A percentile compares a stretch with the other conserved stretches of the same genome.
These are phyloP conservation scores for Zopfia rhizophila DNA, from an alignment of 2,329 filamentous ascomycete genomes.

Conservation along the genomic window DNA sequence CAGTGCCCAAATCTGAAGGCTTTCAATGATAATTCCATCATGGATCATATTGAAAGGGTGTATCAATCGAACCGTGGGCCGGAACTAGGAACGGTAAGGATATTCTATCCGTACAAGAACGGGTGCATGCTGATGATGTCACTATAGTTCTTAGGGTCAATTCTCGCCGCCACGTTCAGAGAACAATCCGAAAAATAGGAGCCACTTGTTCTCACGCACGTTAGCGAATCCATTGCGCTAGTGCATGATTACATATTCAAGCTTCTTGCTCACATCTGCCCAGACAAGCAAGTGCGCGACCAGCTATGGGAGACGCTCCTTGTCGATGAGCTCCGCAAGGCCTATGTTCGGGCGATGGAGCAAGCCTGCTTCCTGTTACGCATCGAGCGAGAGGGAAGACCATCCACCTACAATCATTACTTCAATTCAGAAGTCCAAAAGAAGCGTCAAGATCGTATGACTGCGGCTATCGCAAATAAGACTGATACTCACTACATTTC, in stretches of 20 bases:
- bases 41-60: slow-evolving; percentile 16
- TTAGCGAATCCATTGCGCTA: slow-evolving; percentile 61
- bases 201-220: slow-evolving; percentile 59
- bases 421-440: slow-evolving; percentile 61
- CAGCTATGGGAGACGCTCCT: slow-evolving; percentile 58
- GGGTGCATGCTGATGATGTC: too few species aligned
- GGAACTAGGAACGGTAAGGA: slow-evolving; percentile 19
- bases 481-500: too few species aligned
- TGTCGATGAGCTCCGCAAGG: slow-evolving; percentile 55
- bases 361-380: slow-evolving; percentile 64
- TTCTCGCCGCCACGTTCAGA: slow-evolving; percentile 22
- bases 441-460: slow-evolving; percentile 35
- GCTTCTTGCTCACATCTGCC: slow-evolving; percentile 57
- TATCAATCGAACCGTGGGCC: slow-evolving; percentile 17
- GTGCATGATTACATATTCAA: slow-evolving; percentile 64
- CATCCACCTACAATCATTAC: slow-evolving; percentile 64
- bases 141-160: slow-evolving; percentile 21
- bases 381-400: slow-evolving; percentile 60
- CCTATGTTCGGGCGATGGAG: slow-evolving; percentile 61
- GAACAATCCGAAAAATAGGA: slow-evolving; percentile 67
- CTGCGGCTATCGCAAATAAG: too few species aligned
- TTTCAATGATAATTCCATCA: slow-evolving; percentile 10
- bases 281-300: slow-evolving; percentile 55
- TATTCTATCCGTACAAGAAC: too few species aligned
- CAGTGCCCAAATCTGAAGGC: slow-evolving; percentile 9